Base-by-base conservation (phyloP, 2,329 filamentous ascomycete genomes). In the Fusarium fracticaudum region DNA sequence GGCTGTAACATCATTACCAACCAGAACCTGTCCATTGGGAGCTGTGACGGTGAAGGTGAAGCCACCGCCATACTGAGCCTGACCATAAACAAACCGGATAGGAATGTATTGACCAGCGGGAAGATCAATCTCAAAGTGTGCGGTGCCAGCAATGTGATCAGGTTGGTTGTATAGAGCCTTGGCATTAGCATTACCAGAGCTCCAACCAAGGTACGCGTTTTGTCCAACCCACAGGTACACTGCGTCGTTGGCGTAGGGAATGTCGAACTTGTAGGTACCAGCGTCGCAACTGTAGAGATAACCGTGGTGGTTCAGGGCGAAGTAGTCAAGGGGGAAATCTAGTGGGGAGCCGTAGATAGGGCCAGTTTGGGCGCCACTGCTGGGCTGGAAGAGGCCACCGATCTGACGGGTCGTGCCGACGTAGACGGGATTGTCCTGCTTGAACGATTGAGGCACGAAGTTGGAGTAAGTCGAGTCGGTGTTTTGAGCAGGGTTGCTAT, bases 131-230 rank as follows among this genome's bases (percentile, higher is more conserved):
- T 44, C 12, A 17, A 14, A 68, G 3, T 26, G 31, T 2, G 47
- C 64, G 1, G 12, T 22, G 1, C 66, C 66, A 29, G 64, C 37
- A 22, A 69, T 63, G 5, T 50, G 64, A 6, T 62, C 66, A 3
- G 64, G 55, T 6, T 69, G 64, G 8, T 68, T 55, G 1, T 69
- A 68, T 5, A 54, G 54, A 4, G 47, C 66, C n/a, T 62, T 68
- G 0, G 66, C 66, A 22, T 48, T 4, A 1, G 65, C 64, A n/a
- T 62, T 62, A 1, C 1, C 1, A 2, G 24, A 12, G 8, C 0
- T 22, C 64, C 65, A 68, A 1, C 40, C 15, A 18, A 1, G 6
- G 20, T 68, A 68, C 0, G 65, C 64, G 0, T 20, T 15, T 8
- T 3, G 1, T 0, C 54, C 65, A 3, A 68, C 0, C 65, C 65